Evolutionary conservation across 176 grass and related monocot species (phyloP).

Genomic region (Oryza meyeriana): DNA sequence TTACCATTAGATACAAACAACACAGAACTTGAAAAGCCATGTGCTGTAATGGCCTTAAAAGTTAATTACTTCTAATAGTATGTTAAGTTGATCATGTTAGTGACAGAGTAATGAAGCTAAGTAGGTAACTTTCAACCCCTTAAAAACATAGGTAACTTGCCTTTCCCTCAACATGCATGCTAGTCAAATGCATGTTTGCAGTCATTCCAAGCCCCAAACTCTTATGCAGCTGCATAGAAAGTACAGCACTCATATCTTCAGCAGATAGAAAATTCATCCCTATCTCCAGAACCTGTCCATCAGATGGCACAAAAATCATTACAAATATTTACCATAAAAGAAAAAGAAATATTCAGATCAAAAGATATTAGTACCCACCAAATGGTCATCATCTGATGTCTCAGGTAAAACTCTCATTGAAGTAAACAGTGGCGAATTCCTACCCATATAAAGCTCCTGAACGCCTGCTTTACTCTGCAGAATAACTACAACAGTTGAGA

Average conservation of each 20-base stretch:
- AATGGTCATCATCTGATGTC: slow-evolving; percentile 89
- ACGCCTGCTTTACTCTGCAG: slow-evolving; percentile 82
- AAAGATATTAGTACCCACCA: slow-evolving; percentile 53
- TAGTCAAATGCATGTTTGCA: slow-evolving; percentile 90
- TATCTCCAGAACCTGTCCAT: slow-evolving; percentile 78
- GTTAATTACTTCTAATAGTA: background rate
- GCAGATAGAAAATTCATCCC: slow-evolving; percentile 92
- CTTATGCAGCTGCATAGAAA: slow-evolving; percentile 81
- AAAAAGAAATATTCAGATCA: slow-evolving; percentile 6
- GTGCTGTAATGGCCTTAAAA: background rate
- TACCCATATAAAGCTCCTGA: slow-evolving; percentile 93
- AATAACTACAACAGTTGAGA: slow-evolving; percentile 32
- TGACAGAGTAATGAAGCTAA: slow-evolving; percentile 4
- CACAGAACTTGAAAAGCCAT: background rate
- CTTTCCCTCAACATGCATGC: slow-evolving; percentile 98
- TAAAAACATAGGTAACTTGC: slow-evolving; percentile 43
- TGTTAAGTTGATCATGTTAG: background rate
- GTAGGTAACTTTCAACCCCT: slow-evolving; percentile 67
- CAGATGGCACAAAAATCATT: background rate
- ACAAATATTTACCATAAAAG: slow-evolving; percentile 9
- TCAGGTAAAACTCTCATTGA: slow-evolving; percentile 77
- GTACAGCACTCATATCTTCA: slow-evolving; percentile 88
- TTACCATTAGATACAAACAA: background rate
- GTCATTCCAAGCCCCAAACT: slow-evolving; percentile 78
- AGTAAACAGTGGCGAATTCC: slow-evolving; percentile 77